These are phyloP conservation scores for Setomelanomma holmii DNA, from an alignment of 2,329 filamentous ascomycete genomes.

Conservation along the genomic window DNA sequence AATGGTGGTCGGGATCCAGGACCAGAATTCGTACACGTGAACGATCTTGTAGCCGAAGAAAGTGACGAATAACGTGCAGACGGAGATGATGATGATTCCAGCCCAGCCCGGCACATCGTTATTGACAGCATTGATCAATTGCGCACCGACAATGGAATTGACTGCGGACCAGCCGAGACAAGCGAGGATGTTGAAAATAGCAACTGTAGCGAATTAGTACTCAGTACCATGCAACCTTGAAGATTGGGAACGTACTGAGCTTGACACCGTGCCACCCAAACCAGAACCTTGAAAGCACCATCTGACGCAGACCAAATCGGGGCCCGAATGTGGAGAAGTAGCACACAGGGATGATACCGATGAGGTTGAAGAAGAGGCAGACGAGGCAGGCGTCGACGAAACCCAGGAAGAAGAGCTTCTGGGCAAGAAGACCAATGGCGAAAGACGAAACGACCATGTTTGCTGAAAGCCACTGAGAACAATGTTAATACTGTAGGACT, in stretches of 20 bases:
- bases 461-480: slow-evolving; percentile 72
- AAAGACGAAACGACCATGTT: slow-evolving; percentile 82
- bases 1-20: slow-evolving; percentile 75
- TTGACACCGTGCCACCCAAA: slow-evolving; percentile 77
- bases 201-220: slow-evolving; percentile 49
- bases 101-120: slow-evolving; percentile 72
- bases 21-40: slow-evolving; percentile 77
- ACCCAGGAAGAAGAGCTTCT: slow-evolving; percentile 72
- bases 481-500: slow-evolving; percentile 1
- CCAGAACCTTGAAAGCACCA: slow-evolving; percentile 80
- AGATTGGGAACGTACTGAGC: slow-evolving; percentile 48
- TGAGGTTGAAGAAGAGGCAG: slow-evolving; percentile 76
- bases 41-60: slow-evolving; percentile 79
- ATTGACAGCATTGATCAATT: slow-evolving; percentile 79
- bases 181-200: slow-evolving; percentile 73
- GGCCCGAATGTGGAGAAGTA: slow-evolving; percentile 82
- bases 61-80: slow-evolving; percentile 72
- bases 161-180: slow-evolving; percentile 79
- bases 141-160: slow-evolving; percentile 80
- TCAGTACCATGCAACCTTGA: neutral
- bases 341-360: slow-evolving; percentile 75
- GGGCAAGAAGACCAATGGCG: slow-evolving; percentile 75
- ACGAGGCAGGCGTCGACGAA: slow-evolving; percentile 76
- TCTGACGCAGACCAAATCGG: slow-evolving; percentile 76
- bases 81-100: slow-evolving; percentile 76